A percentile compares a stretch with the other conserved stretches of the same genome.
Evolutionary conservation across 176 grass and related monocot genomes (phyloP).

Genomic region (Raddia distichophylla): DNA sequence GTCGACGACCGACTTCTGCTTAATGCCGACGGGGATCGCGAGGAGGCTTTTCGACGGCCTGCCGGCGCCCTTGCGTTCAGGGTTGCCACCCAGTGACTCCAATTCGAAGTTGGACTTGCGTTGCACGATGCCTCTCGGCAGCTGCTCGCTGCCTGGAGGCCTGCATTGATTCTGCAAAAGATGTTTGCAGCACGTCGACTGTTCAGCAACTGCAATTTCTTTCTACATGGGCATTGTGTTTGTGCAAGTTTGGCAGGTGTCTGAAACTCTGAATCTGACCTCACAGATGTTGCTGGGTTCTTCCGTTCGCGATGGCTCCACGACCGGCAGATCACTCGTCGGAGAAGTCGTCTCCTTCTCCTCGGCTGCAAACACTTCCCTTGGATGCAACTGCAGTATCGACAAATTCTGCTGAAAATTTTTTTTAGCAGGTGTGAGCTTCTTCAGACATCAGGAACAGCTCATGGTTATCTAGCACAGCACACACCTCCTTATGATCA

Average conservation of each 20-base stretch:
- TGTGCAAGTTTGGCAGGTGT: background rate
- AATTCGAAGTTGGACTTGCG: slow-evolving; percentile 75
- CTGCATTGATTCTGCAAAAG: slow-evolving; percentile 57
- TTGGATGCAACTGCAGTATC: slow-evolving; percentile 33
- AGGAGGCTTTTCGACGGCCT: slow-evolving; percentile 65
- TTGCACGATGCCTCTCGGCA: slow-evolving; percentile 83
- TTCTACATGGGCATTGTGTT: background rate
- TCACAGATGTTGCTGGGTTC: slow-evolving; percentile 36
- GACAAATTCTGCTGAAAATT: slow-evolving; percentile 42
- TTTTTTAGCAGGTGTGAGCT: background rate
- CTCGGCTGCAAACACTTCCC: background rate
- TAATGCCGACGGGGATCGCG: slow-evolving; percentile 82
- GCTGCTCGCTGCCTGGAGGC: slow-evolving; percentile 64
- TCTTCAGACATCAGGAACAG: slow-evolving; percentile 5
- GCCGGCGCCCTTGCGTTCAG: slow-evolving; percentile 19
- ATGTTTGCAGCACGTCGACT: slow-evolving; percentile 11
- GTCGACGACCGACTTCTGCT: slow-evolving; percentile 74
- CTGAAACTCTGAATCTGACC: slow-evolving; percentile 11
- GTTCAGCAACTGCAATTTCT: slow-evolving; percentile 28
- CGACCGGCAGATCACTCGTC: background rate
- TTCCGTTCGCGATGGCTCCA: background rate
- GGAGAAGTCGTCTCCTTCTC: background rate
- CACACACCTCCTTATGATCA: slow-evolving; percentile 56
- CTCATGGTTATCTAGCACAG: background rate
- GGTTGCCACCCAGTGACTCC: slow-evolving; percentile 58